Percentiles rank a stretch among this genome's conserved stretches.
phyloP scores from a whole-genome alignment of 1,284 basidiomycete genomes.

The Mrakiaceae sp. region DNA sequence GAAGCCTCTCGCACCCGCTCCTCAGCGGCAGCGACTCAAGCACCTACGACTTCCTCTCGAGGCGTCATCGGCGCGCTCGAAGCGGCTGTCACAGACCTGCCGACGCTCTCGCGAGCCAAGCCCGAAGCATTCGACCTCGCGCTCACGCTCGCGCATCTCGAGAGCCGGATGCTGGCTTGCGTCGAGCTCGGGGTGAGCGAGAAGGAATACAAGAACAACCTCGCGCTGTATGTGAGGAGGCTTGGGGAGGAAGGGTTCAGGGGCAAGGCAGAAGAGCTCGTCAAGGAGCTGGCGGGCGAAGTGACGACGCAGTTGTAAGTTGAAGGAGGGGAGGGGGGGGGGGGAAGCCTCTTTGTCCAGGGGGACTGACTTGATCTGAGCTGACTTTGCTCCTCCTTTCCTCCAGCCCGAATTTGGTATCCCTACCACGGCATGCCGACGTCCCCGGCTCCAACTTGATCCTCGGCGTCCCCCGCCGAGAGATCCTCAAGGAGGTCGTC shows the following conservation, averaged over 20 bases:
- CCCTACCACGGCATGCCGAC: not conserved
- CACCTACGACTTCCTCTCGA: slow-evolving; percentile 22
- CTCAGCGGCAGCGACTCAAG: slow-evolving; percentile 25
- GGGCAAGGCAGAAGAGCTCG: slow-evolving; percentile 73
- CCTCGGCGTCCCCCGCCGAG: slow-evolving; percentile 13
- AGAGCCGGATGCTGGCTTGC: slow-evolving; percentile 62
- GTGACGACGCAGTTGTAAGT: slow-evolving; percentile 28
- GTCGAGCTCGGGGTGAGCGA: slow-evolving; percentile 56
- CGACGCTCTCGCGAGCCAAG: slow-evolving; percentile 22
- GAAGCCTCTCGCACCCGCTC: slow-evolving; percentile 44
- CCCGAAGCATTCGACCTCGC: slow-evolving; percentile 68
- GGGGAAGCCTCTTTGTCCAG: no score
- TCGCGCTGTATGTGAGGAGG: slow-evolving; percentile 64
- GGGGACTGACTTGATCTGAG: no score
- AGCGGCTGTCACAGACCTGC: slow-evolving; percentile 24
- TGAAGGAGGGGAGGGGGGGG: not conserved
- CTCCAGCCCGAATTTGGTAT: not conserved
- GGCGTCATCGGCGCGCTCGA: slow-evolving; percentile 27
- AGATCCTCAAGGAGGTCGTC: slow-evolving; percentile 17
- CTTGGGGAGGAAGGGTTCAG: slow-evolving; percentile 75
- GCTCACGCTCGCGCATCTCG: slow-evolving; percentile 69
- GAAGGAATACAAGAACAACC: slow-evolving; percentile 64
- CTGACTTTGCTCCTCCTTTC: not conserved
- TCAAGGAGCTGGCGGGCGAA: slow-evolving; percentile 76
- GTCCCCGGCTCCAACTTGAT: not conserved